Evolutionary conservation across 768 basidiomycete species (phyloP).

Genomic region (Lentinula detonsa): DNA sequence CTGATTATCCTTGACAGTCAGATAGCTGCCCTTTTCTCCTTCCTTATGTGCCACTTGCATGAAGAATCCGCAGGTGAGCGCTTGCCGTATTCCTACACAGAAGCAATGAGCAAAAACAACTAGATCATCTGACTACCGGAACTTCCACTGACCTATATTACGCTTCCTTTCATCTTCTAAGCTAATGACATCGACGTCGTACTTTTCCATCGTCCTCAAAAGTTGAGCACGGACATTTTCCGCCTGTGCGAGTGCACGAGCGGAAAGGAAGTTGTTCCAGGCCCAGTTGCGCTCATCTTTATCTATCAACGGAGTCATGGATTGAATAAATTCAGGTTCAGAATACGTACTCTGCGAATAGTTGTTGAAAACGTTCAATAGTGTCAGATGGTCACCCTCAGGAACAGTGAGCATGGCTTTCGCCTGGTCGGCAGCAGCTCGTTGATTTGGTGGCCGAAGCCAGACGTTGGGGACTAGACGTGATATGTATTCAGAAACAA

Average conservation of each 20-base stretch:
- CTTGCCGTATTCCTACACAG: slow-evolving; percentile 53
- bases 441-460: slow-evolving; percentile 81
- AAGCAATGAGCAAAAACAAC: slow-evolving; percentile 43
- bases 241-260: slow-evolving; percentile 79
- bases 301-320: slow-evolving; percentile 35
- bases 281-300: slow-evolving; percentile 81
- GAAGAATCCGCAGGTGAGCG: slow-evolving; percentile 90
- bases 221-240: slow-evolving; percentile 92
- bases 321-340: neutral
- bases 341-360: slow-evolving; percentile 68
- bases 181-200: slow-evolving; percentile 71
- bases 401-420: slow-evolving; percentile 87
- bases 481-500: neutral
- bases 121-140: too few relatives aligned
- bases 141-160: neutral
- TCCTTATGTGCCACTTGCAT: slow-evolving; percentile 98
- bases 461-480: slow-evolving; percentile 84
- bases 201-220: slow-evolving; percentile 86
- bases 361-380: slow-evolving; percentile 94
- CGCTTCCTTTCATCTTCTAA: slow-evolving; percentile 57
- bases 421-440: slow-evolving; percentile 89
- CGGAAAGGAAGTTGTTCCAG: slow-evolving; percentile 85
- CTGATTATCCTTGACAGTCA: slow-evolving; percentile 95
- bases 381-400: slow-evolving; percentile 92
- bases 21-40: slow-evolving; percentile 81